Evolutionary conservation across 768 basidiomycete species (phyloP).

Genomic region (Naganishia randhawae): DNA sequence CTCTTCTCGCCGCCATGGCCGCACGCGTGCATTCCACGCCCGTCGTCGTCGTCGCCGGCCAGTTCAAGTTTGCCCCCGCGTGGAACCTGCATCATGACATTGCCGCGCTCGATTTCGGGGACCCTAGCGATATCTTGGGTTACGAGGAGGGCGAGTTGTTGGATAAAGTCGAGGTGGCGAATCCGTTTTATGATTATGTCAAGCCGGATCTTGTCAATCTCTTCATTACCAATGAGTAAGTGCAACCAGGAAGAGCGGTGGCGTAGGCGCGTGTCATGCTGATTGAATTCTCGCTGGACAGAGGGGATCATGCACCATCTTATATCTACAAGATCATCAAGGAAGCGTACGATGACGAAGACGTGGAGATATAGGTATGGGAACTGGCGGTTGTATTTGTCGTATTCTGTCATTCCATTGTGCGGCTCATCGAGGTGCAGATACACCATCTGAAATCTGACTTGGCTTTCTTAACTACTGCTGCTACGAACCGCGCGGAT

Average conservation of each 20-base stretch:
- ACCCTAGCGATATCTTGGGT: constrained; percentile 53
- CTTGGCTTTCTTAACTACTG: too few relatives aligned
- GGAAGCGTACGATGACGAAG: constrained; percentile 93
- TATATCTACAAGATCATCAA: constrained; percentile 80
- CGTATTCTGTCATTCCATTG: not conserved
- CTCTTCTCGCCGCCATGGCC: constrained; percentile 76
- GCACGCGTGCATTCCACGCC: constrained; percentile 86
- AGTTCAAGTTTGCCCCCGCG: constrained; percentile 90
- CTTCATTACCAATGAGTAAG: constrained; percentile 96
- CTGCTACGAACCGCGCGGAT: too few relatives aligned
- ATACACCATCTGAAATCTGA: too few relatives aligned
- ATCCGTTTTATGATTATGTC: constrained; percentile 96
- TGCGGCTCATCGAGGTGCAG: too few relatives aligned
- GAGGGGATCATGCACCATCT: constrained; percentile 93
- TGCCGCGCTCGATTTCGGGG: constrained; percentile 47
- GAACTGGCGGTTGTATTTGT: not conserved
- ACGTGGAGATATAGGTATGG: constrained; percentile 61
- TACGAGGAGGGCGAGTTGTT: constrained; percentile 61
- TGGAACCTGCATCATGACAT: constrained; percentile 51
- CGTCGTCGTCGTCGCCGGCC: constrained; percentile 87
- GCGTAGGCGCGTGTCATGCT: not conserved
- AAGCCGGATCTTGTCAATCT: constrained; percentile 85
- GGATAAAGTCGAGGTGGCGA: constrained; percentile 85
- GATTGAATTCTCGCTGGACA: constrained; percentile 46
- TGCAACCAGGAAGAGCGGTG: constrained; percentile 27